Percentiles rank a stretch among this genome's conserved stretches.
Conservation (phyloP, 441 rosid genomes). For the Euphorbia neoarborescens region DNA sequence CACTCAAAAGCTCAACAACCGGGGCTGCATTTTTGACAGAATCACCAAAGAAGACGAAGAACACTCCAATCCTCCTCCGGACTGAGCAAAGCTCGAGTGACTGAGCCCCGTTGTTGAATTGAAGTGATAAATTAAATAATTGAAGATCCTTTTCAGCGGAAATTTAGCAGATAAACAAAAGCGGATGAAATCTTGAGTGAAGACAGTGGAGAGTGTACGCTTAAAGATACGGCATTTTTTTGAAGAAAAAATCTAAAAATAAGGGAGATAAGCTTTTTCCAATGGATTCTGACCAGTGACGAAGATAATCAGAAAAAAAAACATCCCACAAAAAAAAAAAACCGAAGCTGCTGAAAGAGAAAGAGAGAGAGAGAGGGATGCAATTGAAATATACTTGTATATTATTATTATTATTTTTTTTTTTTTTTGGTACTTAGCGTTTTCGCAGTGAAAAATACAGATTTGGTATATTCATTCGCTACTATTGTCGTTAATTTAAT, state of each 20-base stretch:
- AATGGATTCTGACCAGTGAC: constrained; percentile 2
- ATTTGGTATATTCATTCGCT: background rate
- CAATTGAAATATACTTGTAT: background rate
- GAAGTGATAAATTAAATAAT: background rate
- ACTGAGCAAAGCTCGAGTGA: background rate
- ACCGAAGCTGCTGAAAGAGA: background rate
- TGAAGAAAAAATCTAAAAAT: background rate
- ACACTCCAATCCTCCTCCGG: background rate
- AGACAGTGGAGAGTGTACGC: background rate
- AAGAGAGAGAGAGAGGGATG: background rate
- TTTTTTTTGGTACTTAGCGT: background rate
- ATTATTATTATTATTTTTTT: too few relatives aligned
- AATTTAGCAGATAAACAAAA: background rate
- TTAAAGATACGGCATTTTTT: background rate
- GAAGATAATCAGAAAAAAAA: background rate
- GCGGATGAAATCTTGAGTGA: background rate
- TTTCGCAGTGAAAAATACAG: constrained; percentile 9
- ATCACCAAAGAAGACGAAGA: background rate
- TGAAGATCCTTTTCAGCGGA: background rate
- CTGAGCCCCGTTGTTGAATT: background rate
- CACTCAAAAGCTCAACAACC: background rate
- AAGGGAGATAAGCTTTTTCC: constrained; percentile 4
- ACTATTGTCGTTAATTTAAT: background rate
- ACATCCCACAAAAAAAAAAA: background rate
- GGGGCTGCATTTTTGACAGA: constrained; percentile 19